A percentile compares a stretch with the other conserved stretches of the same genome.
Evolutionary conservation across 345 rosid species (phyloP).

Genomic region (Turritis glabra): DNA sequence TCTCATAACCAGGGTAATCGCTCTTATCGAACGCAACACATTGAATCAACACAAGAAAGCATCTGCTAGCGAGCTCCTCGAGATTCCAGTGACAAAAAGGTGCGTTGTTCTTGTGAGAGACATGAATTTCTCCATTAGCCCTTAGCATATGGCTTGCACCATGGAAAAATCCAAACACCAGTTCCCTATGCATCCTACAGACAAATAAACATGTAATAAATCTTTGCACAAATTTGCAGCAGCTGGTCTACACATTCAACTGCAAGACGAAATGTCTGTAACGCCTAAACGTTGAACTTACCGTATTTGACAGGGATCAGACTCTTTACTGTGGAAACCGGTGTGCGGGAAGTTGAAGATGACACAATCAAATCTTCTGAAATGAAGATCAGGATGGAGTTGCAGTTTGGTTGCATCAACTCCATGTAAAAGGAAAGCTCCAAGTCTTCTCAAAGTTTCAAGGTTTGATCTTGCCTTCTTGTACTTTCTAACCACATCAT

Average conservation of each 20-base stretch:
- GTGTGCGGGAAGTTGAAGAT: conserved; percentile 68
- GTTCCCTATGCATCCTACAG: conserved; percentile 50
- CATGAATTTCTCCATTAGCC: conserved; percentile 53
- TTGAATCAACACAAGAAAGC: conserved; percentile 34
- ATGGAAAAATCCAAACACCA: conserved; percentile 48
- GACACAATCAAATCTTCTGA: conserved; percentile 50
- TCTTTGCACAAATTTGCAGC: neutral
- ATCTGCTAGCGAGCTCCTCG: conserved; percentile 47
- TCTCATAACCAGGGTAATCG: conserved; percentile 52
- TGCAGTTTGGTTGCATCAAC: conserved; percentile 60
- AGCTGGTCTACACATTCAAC: neutral
- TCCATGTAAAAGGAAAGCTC: conserved; percentile 48
- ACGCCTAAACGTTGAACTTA: conserved; percentile 15
- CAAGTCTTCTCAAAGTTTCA: conserved; percentile 36
- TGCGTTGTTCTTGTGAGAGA: conserved; percentile 52
- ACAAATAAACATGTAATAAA: neutral
- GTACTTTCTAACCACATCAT: conserved; percentile 42
- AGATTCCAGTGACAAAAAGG: conserved; percentile 61
- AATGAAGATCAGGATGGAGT: conserved; percentile 36
- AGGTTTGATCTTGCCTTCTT: conserved; percentile 49
- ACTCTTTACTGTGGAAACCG: conserved; percentile 51
- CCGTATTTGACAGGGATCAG: conserved; percentile 30
- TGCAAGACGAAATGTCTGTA: neutral
- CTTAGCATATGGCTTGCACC: conserved; percentile 49
- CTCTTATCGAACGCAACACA: conserved; percentile 39